phyloP scores from a whole-genome alignment of 805 yeast genomes.

The Metschnikowia borealis region DNA sequence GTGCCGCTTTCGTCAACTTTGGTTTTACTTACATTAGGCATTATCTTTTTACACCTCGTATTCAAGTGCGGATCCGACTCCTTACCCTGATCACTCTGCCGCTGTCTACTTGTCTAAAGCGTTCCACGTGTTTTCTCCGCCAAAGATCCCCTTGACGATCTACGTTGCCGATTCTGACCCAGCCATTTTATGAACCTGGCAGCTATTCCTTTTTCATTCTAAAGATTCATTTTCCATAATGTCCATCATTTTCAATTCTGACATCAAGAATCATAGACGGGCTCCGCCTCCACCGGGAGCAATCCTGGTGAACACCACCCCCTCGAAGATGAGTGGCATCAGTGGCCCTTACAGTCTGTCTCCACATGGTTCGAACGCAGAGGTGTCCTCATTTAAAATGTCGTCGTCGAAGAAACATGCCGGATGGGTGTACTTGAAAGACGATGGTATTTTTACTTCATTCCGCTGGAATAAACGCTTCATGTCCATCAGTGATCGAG shows the following conservation, averaged over 20 bases:
- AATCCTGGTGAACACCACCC: not conserved
- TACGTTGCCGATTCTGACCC: not conserved
- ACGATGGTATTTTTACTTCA: constrained; percentile 77
- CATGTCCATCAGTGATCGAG: constrained; percentile 71
- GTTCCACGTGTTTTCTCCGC: not conserved
- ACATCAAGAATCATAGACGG: constrained; percentile 37
- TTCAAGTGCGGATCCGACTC: not conserved
- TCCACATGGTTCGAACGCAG: constrained; percentile 3
- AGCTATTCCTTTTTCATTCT: not conserved
- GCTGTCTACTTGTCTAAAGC: not conserved
- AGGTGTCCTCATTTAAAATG: constrained; percentile 8
- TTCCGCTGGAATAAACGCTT: constrained; percentile 92
- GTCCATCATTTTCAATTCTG: constrained; percentile 40
- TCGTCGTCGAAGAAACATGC: constrained; percentile 28
- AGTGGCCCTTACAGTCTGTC: not conserved
- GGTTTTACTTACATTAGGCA: not conserved
- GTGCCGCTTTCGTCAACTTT: not conserved
- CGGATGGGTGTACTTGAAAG: constrained; percentile 92
- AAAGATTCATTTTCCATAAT: constrained; percentile 14
- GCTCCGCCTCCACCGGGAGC: constrained; percentile 43
- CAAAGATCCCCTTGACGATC: not conserved
- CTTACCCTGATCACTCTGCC: not conserved
- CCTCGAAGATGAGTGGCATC: not conserved
- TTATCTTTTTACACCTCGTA: not conserved
- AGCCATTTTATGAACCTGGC: not conserved